phyloP scores from a whole-genome alignment of 208 protist species.

The Crithidia sp. region DNA sequence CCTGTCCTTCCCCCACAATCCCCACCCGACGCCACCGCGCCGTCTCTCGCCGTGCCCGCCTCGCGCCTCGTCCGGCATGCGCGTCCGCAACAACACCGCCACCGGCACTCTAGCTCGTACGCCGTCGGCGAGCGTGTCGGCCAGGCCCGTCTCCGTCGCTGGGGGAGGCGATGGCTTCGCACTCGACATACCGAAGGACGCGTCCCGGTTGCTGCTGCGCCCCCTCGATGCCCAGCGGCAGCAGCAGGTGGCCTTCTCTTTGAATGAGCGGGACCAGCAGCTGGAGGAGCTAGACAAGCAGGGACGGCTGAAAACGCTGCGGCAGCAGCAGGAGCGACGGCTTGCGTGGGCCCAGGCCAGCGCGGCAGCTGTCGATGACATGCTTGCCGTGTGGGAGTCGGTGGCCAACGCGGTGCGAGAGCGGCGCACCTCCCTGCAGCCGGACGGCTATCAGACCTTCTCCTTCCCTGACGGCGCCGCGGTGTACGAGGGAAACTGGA shows the following conservation, averaged over 20 bases:
- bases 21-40: neutral
- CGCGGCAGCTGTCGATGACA: slow-evolving; percentile 40
- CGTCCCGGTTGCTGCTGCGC: slow-evolving; percentile 44
- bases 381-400: slow-evolving; percentile 49
- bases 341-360: slow-evolving; percentile 50
- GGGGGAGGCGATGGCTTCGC: slow-evolving; percentile 7
- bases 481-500: slow-evolving; percentile 91
- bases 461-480: slow-evolving; percentile 78
- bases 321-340: slow-evolving; percentile 55
- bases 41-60: neutral
- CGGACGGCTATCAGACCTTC: slow-evolving; percentile 84
- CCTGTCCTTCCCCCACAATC: neutral
- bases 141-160: neutral
- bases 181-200: slow-evolving; percentile 46
- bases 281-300: slow-evolving; percentile 52
- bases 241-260: slow-evolving; percentile 31
- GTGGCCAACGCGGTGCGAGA: slow-evolving; percentile 65
- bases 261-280: slow-evolving; percentile 39
- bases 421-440: slow-evolving; percentile 53
- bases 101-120: too few relatives aligned
- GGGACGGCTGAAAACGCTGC: slow-evolving; percentile 47
- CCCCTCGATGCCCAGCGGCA: slow-evolving; percentile 56
- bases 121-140: slow-evolving; percentile 1
- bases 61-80: too few relatives aligned
- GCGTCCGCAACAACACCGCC: too few relatives aligned